Percentiles rank a stretch among this genome's conserved stretches.
These are phyloP conservation scores for Przewalskia tangutica DNA, from an alignment of 257 asterid species.

Conservation along the genomic window DNA sequence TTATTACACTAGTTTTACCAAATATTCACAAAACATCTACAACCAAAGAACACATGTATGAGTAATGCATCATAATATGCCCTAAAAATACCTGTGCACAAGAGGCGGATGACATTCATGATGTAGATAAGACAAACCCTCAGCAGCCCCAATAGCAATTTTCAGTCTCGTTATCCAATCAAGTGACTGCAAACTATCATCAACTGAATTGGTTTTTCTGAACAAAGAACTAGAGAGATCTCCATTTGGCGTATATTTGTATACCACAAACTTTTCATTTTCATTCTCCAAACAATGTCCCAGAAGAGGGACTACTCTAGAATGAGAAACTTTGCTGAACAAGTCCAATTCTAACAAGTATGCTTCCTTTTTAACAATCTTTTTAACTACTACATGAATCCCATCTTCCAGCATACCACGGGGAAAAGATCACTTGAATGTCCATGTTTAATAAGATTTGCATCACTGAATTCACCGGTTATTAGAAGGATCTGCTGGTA, in stretches of 20 bases:
- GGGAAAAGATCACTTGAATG: conserved; percentile 74
- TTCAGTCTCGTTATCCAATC: conserved; percentile 97
- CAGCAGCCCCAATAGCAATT: conserved; percentile 89
- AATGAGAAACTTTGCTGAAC: conserved; percentile 59
- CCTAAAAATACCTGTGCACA: conserved; percentile 67
- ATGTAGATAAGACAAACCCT: conserved; percentile 69
- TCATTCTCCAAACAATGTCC: conserved; percentile 92
- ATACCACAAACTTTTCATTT: conserved; percentile 68
- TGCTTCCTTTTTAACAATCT: conserved; percentile 51
- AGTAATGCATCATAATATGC: not conserved
- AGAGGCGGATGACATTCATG: conserved; percentile 84
- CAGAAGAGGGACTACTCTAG: conserved; percentile 68
- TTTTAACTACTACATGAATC: conserved; percentile 58
- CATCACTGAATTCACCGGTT: conserved; percentile 44
- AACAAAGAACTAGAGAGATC: conserved; percentile 74
- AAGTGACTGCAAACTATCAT: conserved; percentile 59
- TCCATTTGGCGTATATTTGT: conserved; percentile 73
- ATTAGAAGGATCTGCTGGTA: conserved; percentile 76
- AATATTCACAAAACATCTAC: not conserved
- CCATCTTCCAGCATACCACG: conserved; percentile 66
- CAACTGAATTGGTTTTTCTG: conserved; percentile 43
- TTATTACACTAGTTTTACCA: not conserved
- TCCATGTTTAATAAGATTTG: conserved; percentile 61
- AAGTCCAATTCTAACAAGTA: conserved; percentile 55
- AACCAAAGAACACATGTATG: not conserved